phyloP scores from a whole-genome alignment of 2,329 filamentous ascomycete genomes.

The Madurella fahalii region DNA sequence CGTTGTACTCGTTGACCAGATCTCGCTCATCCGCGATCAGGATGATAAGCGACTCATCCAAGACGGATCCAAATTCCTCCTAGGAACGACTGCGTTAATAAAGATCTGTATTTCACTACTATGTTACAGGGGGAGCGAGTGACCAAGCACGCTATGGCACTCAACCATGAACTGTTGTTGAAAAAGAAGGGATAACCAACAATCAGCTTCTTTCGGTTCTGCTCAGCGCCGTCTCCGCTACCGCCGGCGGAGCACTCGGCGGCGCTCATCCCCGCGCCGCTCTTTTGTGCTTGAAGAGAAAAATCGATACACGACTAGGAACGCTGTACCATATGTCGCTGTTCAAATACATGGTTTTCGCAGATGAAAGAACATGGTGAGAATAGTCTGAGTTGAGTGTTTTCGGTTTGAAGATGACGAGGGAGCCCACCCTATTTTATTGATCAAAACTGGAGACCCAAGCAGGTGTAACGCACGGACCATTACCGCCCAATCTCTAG shows the following conservation, averaged over 20 bases:
- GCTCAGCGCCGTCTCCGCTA: constrained; percentile 6
- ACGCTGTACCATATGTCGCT: neutral
- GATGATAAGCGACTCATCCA: constrained; percentile 74
- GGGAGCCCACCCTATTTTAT: neutral
- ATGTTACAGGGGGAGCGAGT: neutral
- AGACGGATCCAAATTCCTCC: constrained; percentile 65
- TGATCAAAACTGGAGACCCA: neutral
- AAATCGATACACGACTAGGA: neutral
- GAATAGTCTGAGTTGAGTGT: neutral
- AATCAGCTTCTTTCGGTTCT: constrained; percentile 11
- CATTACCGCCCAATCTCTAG: no score
- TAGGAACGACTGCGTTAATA: constrained; percentile 2
- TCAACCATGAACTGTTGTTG: neutral
- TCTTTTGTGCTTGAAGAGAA: neutral
- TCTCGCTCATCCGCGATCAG: constrained; percentile 74
- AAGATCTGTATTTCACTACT: neutral
- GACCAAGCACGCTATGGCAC: neutral
- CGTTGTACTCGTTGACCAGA: constrained; percentile 49
- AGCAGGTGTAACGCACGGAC: no score
- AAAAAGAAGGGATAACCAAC: constrained; percentile 9
- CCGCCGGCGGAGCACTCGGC: neutral
- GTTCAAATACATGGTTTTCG: neutral
- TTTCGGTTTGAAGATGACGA: neutral
- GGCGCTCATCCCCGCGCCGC: constrained; percentile 8
- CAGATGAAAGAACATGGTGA: neutral